These are phyloP conservation scores for Globisporangium canariense DNA, from an alignment of 352 stramenopile genomes.

Conservation along the genomic window DNA sequence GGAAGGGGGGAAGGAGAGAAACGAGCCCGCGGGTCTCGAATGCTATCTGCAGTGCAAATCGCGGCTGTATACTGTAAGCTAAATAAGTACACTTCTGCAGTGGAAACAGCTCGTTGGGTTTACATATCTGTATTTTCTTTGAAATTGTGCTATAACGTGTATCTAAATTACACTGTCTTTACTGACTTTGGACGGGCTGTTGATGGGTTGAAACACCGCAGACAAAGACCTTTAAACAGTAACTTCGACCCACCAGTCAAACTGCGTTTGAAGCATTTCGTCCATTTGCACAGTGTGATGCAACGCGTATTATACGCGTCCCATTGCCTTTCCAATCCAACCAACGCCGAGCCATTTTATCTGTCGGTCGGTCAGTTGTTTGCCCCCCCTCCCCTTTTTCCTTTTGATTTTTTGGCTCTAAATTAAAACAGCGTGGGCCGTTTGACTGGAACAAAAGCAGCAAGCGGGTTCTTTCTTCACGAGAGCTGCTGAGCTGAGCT, in stretches of 20 bases:
- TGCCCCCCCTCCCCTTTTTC: neutral
- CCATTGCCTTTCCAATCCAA: neutral
- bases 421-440: neutral
- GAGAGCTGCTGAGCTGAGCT: neutral
- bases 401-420: neutral
- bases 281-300: neutral
- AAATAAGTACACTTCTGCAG: neutral
- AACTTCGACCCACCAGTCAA: neutral
- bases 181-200: neutral
- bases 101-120: neutral
- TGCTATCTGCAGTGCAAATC: neutral
- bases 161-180: neutral
- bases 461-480: conserved; percentile 1
- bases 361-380: neutral
- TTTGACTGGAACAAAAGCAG: conserved; percentile 6
- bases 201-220: neutral
- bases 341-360: neutral
- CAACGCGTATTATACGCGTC: neutral
- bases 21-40: neutral
- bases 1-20: conserved; percentile 1
- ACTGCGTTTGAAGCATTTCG: neutral
- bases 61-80: neutral
- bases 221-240: neutral
- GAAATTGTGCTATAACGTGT: too few relatives aligned
- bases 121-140: neutral